Evolutionary conservation across 805 yeast genomes (phyloP).

Genomic region (Teunomyces aglyptinius): DNA sequence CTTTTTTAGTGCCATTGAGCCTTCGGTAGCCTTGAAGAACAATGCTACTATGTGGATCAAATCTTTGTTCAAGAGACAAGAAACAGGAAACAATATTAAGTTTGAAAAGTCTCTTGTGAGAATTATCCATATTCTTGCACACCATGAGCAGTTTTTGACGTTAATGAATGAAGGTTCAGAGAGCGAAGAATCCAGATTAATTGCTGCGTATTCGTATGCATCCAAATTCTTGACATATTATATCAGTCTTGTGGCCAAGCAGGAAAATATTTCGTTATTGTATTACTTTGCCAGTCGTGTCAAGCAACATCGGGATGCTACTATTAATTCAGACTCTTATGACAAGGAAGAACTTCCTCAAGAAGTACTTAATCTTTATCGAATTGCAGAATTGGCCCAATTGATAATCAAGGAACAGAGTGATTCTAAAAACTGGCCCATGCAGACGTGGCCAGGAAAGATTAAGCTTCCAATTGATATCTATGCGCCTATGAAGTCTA

Average conservation of each 20-base stretch:
- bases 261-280: constrained; percentile 67
- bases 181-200: constrained; percentile 17
- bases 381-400: constrained; percentile 73
- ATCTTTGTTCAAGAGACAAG: constrained; percentile 48
- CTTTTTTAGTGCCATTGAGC: constrained; percentile 78
- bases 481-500: constrained; percentile 57
- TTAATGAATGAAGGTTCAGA: constrained; percentile 22
- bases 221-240: constrained; percentile 60
- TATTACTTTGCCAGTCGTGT: constrained; percentile 76
- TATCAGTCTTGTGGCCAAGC: constrained; percentile 56
- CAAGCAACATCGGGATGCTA: constrained; percentile 71
- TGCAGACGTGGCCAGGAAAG: constrained; percentile 82
- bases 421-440: constrained; percentile 61
- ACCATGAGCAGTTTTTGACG: constrained; percentile 63
- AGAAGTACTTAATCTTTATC: constrained; percentile 49
- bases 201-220: constrained; percentile 52
- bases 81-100: constrained; percentile 37
- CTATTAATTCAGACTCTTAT: constrained; percentile 29
- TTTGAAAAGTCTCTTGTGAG: constrained; percentile 70
- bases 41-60: constrained; percentile 69
- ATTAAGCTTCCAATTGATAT: constrained; percentile 67
- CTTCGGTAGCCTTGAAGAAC: constrained; percentile 47
- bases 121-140: constrained; percentile 67
- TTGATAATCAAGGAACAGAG: constrained; percentile 58
- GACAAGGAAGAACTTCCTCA: constrained; percentile 20